Evolutionary conservation across 2,329 filamentous ascomycete species (phyloP), one percentile per base, ranked within the genome.

Genomic region (Fusarium sp.): DNA sequence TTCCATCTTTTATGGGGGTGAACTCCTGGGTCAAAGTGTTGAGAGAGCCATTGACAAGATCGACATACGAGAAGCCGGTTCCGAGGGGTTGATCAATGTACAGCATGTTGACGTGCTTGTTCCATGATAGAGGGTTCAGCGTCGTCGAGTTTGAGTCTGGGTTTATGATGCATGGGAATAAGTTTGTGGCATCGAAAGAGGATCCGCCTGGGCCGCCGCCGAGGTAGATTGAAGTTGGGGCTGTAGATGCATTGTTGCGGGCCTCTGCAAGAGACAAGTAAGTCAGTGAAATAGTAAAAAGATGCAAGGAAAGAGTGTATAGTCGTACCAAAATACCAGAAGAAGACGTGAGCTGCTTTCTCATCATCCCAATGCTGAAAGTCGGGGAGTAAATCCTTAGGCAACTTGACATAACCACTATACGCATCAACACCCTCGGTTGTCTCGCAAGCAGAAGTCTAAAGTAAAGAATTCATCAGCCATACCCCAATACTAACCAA

Each of bases 201-300:
- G 84, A 87, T 47, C 81, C 80, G 6, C 88, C 88, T 0, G 88
- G 88, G 2, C 88, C 88, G 46, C 88, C 88, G 72, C 88, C 89
- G 57, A 90, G 79, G 82, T 86, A 90, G 73, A 90, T 85, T 82
- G 80, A 67, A 3, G 71, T 74, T 0, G 69, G 67, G 1, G 70
- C 74, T 18, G 53, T 69, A 1, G 45, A 46, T 2, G 72, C 56
- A 7, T 72, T 53, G 9, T 79, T 74, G 11, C 80, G 76, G 0
- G 79, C 77, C 29, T 76, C 79, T 74, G 4, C 0, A 0, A 5
- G 18, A 11, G 15, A 20, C 1, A n/a, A n/a, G n/a, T n/a, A n/a
- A n/a, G 18, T 0, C 4, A 25, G 7, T 7, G 9, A 11, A 13
- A 17, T 7, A 33, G 4, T 33, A 7, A 29, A 7, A 33, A 15